These are phyloP conservation scores for Exophiala sp. DNA, from an alignment of 2,329 filamentous ascomycete genomes.

Conservation along the genomic window DNA sequence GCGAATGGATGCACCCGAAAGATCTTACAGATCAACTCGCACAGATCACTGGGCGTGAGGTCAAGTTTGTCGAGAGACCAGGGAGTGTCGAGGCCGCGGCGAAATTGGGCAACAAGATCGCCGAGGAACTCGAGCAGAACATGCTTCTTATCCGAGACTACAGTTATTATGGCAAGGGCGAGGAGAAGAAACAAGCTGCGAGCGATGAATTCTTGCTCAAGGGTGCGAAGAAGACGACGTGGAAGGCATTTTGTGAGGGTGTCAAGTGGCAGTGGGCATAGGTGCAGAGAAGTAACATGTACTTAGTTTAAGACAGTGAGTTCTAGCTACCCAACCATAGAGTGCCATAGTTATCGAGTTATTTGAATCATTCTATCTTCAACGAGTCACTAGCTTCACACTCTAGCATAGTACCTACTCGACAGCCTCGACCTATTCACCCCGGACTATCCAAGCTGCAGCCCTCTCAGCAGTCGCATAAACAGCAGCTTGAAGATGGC, in stretches of 20 bases:
- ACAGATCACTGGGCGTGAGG: constrained; percentile 40
- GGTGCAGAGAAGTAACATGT: neutral
- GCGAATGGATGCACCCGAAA: constrained; percentile 37
- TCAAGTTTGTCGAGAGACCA: constrained; percentile 31
- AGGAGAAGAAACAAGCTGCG: constrained; percentile 25
- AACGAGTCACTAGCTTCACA: too few species aligned
- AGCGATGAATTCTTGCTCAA: constrained; percentile 19
- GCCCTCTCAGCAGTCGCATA: constrained; percentile 47
- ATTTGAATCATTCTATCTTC: too few species aligned
- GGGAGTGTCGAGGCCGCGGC: constrained; percentile 45
- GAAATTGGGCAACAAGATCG: constrained; percentile 37
- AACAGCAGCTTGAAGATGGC: constrained; percentile 42
- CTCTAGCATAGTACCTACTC: too few species aligned
- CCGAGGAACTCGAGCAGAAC: constrained; percentile 54
- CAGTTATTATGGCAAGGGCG: constrained; percentile 52
- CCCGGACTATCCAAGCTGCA: constrained; percentile 16
- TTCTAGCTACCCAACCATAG: too few species aligned
- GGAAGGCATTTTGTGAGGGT: constrained; percentile 18
- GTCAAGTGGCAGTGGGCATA: constrained; percentile 11
- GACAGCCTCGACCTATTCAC: constrained; percentile 1
- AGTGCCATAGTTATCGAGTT: too few species aligned
- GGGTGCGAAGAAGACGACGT: constrained; percentile 19
- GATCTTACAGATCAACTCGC: constrained; percentile 41
- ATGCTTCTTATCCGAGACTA: constrained; percentile 50
- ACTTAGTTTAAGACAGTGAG: neutral